Base-by-base conservation (phyloP, 2,329 filamentous ascomycete species). In the Cladosporium austrohemisphaericum region DNA sequence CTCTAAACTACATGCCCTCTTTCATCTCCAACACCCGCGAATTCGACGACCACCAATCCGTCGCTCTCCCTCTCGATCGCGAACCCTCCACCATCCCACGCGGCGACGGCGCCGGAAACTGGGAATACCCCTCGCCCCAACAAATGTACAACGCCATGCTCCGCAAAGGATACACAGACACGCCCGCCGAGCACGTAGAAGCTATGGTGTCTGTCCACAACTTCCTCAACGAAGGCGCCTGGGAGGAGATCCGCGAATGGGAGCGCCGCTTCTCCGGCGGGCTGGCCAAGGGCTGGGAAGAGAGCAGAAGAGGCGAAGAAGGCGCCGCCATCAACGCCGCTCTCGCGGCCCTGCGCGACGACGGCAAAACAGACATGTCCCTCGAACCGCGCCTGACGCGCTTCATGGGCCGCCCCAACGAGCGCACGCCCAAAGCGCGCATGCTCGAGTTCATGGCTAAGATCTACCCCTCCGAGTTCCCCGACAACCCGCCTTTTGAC, bases 71-170 rank as follows among this genome's bases (percentile, higher is more conserved):
- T 0, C 86, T 91, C 2, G 79, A 83, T 5, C 86, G 93, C 59
- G 90, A 96, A 68, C 73, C 79, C 23, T 95, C 88, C 1, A 90
- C 91, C 1, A 98, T 98, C 59, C 93, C 93, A n/a, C 86, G 86
- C 59, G 88, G 87, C 61, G 83, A 86, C 60, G 72, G 70, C 52
- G 79, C 81, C 40, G 78, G 84, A 45, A 94, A 88, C 62, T 98
- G 93, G 93, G 93, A 97, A 70, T 98, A 98, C 66, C 93, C 93
- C 0, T 96, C 90, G 0, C 92, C 93, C 0, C 93, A 98, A 73
- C 93, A 98, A 71, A 98, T 98, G 93, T 98, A 97, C 77, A 97
- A 98, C 64, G 93, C 93, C 6, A 85, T 98, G 71, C 74, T 97
- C 54, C 85, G 93, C 56, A 98, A 98, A 71, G 93, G 93, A 51